Conservation (phyloP, 306 rosid species). For the Pterocarpus santalinus region DNA sequence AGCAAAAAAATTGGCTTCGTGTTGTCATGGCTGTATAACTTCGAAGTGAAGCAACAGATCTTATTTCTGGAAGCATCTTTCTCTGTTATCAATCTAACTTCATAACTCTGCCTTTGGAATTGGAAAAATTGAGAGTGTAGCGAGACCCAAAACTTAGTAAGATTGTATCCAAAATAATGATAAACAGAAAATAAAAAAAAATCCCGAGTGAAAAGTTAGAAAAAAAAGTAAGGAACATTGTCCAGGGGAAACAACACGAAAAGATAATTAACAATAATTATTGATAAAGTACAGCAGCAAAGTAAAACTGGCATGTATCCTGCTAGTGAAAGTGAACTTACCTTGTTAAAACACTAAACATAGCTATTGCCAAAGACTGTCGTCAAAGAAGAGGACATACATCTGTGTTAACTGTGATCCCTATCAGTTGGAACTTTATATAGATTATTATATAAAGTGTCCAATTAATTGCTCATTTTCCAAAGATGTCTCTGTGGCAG, state of each 20-base stretch:
- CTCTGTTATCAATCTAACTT: conserved; percentile 34
- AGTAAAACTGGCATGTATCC: conserved; percentile 30
- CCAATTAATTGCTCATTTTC: conserved; percentile 21
- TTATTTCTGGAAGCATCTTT: conserved; percentile 45
- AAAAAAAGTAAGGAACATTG: conserved; percentile 25
- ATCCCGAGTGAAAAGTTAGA: not conserved
- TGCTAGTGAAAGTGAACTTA: conserved; percentile 28
- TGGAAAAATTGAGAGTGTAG: conserved; percentile 23
- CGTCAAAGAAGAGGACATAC: conserved; percentile 53
- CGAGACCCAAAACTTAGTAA: conserved; percentile 1
- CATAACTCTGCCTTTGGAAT: conserved; percentile 32
- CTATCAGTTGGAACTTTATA: conserved; percentile 15
- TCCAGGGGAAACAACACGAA: conserved; percentile 32
- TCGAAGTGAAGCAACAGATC: conserved; percentile 48
- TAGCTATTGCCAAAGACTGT: conserved; percentile 42
- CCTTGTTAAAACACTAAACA: not conserved
- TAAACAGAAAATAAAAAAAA: not conserved
- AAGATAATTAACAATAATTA: conserved; percentile 38
- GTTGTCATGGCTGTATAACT: conserved; percentile 44
- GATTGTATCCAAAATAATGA: conserved; percentile 21
- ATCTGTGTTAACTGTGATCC: conserved; percentile 28
- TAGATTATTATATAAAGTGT: conserved; percentile 26
- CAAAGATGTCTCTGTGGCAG: conserved; percentile 25
- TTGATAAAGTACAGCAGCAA: conserved; percentile 33
- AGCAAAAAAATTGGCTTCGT: conserved; percentile 17